Evolutionary conservation across 192 early-diverging fungal genomes (phyloP), one percentile per base, ranked within the genome.

Genomic region (Coemansia sp.): DNA sequence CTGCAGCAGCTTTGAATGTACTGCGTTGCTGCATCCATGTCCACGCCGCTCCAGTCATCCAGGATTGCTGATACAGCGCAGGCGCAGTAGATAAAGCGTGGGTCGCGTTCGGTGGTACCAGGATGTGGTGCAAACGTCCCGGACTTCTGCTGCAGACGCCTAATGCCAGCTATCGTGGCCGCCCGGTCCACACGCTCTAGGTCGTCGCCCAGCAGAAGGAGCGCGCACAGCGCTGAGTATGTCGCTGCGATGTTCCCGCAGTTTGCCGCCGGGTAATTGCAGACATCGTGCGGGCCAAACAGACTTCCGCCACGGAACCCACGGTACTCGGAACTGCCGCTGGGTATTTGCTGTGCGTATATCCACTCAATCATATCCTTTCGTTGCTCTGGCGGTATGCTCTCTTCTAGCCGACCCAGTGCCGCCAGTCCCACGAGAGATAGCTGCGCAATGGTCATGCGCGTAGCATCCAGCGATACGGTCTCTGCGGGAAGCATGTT

Each of bases 81-180:
- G 0, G 98, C 96, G 73, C 92, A 92, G 84, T 87, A 99, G 8
- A 94, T 66, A 61, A 98, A 98, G 8, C 98, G 87, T 69, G 94
- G 84, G 71, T 99, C 98, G 47, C 74, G 71, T 76, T 98, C 95
- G 54, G 70, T 76, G 32, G 87, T 87, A n/a, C 79, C 85, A 14
- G 75, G 71, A 47, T 84, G 85, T 32, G 92, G 89, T 9, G 82
- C 70, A 72, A 91, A 94, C 86, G 88, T 87, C 47, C 97, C 97
- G 58, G 88, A 82, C 6, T 79, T 59, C 48, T 86, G 84, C 74
- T 98, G 95, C 47, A 94, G 76, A 26, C 76, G 64, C 30, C 74
- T 62, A 10, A 98, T 62, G 2, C 83, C 71, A 6, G 58, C 58
- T 0, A 90, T 52, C 50, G 96, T 90, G 0, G 88, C 90, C 23